phyloP scores from a whole-genome alignment of 257 asterid species.

The Jaltomata sinuosa region DNA sequence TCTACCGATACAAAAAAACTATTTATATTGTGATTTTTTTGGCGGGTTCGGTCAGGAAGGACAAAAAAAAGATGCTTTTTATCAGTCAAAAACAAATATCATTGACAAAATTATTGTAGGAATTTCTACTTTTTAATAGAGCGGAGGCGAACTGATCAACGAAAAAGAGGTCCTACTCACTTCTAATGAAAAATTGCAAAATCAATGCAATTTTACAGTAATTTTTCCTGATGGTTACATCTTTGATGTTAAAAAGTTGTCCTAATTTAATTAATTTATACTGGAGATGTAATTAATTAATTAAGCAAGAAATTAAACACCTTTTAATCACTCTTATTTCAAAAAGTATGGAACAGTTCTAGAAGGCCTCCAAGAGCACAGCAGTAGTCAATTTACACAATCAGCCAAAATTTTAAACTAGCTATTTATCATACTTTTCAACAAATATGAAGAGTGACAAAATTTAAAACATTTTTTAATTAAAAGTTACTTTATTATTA shows the following conservation, averaged over 20 bases:
- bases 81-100: too few relatives aligned
- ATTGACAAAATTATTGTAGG: too few relatives aligned
- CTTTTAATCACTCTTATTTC: not conserved
- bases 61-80: too few relatives aligned
- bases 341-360: not conserved
- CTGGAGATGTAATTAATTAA: not conserved
- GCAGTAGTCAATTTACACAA: not conserved
- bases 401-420: slow-evolving; percentile 1
- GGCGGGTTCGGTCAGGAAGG: too few relatives aligned
- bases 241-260: not conserved
- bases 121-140: too few relatives aligned
- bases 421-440: slow-evolving; percentile 5
- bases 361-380: not conserved
- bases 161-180: too few relatives aligned
- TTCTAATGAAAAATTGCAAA: too few relatives aligned
- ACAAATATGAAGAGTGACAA: not conserved
- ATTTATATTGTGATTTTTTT: too few relatives aligned
- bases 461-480: not conserved
- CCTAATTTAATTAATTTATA: not conserved
- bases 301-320: not conserved
- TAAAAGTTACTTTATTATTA: not conserved
- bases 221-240: not conserved
- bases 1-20: too few relatives aligned
- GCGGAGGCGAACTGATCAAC: too few relatives aligned
- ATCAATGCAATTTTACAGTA: too few relatives aligned